Conservation (phyloP, 2,329 filamentous ascomycete species). For the Calonectria leucothoes region DNA sequence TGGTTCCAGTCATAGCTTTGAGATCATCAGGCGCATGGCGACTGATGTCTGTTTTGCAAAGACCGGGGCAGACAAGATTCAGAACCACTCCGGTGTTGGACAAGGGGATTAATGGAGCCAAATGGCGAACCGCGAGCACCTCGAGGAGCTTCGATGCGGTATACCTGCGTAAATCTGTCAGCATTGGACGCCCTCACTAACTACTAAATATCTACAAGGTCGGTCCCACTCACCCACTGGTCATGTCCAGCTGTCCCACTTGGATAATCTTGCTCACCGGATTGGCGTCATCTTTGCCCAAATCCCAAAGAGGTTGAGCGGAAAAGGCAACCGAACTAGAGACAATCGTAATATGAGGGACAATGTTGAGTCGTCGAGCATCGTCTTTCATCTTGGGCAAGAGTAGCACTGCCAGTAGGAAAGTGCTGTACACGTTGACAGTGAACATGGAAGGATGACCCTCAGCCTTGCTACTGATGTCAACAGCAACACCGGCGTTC, state of each 20-base stretch:
- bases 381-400: not conserved
- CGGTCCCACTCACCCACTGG: too few species aligned
- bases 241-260: too few species aligned
- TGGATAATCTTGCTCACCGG: too few species aligned
- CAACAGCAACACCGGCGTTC: slow-evolving; percentile 47
- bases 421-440: slow-evolving; percentile 59
- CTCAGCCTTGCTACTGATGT: slow-evolving; percentile 41
- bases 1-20: not conserved
- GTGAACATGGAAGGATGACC: slow-evolving; percentile 55
- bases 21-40: not conserved
- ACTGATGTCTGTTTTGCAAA: slow-evolving; percentile 35
- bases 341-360: not conserved
- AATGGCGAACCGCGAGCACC: not conserved
- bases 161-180: not conserved
- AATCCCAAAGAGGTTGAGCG: not conserved
- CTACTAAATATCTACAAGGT: too few species aligned
- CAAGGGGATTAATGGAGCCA: slow-evolving; percentile 20
- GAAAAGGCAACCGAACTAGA: not conserved
- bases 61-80: slow-evolving; percentile 43
- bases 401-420: slow-evolving; percentile 46
- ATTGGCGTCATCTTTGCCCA: not conserved
- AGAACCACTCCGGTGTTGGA: slow-evolving; percentile 42
- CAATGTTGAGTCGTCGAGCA: not conserved
- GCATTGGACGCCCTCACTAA: not conserved
- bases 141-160: not conserved